Evolutionary conservation across 352 stramenopile species (phyloP).

Genomic region (Lagenidium sp.): DNA sequence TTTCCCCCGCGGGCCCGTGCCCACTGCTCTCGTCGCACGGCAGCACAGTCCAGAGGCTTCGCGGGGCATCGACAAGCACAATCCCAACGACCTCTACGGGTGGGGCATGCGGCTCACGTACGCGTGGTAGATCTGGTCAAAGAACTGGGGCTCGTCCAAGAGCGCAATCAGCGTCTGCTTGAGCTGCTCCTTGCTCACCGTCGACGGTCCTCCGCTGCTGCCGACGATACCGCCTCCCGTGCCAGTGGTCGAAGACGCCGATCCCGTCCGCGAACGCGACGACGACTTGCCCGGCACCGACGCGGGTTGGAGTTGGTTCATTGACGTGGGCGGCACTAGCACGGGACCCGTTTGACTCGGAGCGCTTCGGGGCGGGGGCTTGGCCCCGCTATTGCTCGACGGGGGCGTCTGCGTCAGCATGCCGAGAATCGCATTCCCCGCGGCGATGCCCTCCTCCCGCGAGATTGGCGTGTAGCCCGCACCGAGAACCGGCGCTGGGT

Average conservation of each 20-base stretch:
- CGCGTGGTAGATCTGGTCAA: conserved; percentile 84
- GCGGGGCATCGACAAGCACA: no score
- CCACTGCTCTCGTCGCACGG: no score
- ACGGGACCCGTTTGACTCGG: no score
- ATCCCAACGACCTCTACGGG: background rate
- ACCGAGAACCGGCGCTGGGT: conserved; percentile 14
- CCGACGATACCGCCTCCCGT: no score
- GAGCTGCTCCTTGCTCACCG: conserved; percentile 77
- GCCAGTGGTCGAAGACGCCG: conserved; percentile 5
- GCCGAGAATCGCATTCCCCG: conserved; percentile 72
- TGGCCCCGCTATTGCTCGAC: no score
- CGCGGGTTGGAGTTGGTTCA: background rate
- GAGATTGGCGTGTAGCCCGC: conserved; percentile 59
- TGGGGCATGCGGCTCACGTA: conserved; percentile 56
- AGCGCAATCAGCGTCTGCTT: conserved; percentile 78
- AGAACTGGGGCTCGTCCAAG: conserved; percentile 77
- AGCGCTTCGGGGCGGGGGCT: background rate
- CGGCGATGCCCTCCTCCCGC: conserved; percentile 69
- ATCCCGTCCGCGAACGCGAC: no score
- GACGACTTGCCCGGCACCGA: conserved; percentile 7
- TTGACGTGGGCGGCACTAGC: conserved; percentile 5
- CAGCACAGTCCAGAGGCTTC: no score
- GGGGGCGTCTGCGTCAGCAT: conserved; percentile 49
- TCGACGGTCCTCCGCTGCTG: no score
- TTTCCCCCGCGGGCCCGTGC: no score